These are phyloP conservation scores for Fraxinus velutina DNA, from an alignment of 305 asterid genomes.

Conservation along the genomic window DNA sequence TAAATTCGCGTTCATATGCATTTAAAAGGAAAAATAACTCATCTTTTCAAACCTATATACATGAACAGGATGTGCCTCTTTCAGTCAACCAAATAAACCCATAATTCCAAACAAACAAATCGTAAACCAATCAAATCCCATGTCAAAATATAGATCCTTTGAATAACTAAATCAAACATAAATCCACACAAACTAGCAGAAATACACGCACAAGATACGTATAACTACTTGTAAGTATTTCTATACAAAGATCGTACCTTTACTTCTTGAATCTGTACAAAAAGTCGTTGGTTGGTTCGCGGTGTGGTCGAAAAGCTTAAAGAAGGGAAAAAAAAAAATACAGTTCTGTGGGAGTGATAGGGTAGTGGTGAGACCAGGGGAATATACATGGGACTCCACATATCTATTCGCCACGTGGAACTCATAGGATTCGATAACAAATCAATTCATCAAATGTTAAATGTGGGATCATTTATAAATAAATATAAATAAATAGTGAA, in stretches of 20 bases:
- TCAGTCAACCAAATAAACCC: neutral
- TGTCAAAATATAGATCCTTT: neutral
- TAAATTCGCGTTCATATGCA: neutral
- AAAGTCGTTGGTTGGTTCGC: neutral
- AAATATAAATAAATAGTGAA: no score
- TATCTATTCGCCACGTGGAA: neutral
- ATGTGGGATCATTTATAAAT: no score
- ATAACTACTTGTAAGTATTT: neutral
- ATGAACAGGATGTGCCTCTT: neutral
- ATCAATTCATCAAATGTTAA: no score
- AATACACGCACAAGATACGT: neutral
- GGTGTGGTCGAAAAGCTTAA: neutral
- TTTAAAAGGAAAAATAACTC: neutral
- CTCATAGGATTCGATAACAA: neutral
- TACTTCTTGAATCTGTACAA: neutral
- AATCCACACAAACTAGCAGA: neutral
- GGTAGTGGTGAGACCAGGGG: neutral
- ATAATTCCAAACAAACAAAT: constrained; percentile 1
- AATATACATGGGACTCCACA: neutral
- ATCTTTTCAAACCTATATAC: neutral
- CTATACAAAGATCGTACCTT: neutral
- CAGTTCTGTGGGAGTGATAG: neutral
- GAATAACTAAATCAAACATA: neutral
- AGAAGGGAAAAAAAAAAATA: neutral
- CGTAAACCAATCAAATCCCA: neutral